A percentile compares a stretch with the other conserved stretches of the same genome.
Conservation (phyloP, 2,329 filamentous ascomycete genomes). For the Fusarium agapanthi region DNA sequence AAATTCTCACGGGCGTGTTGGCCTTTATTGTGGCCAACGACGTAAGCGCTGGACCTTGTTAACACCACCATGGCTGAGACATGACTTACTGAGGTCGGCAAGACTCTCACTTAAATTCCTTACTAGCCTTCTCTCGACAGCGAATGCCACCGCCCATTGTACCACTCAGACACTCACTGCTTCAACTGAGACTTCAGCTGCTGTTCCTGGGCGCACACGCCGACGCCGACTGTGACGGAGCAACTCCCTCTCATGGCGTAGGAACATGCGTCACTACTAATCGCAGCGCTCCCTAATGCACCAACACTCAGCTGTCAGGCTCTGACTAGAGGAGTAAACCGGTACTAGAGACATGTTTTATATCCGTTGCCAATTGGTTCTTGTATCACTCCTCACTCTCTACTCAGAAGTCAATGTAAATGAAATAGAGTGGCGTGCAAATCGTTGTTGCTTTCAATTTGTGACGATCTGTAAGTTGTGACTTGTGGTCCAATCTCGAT, state of each 20-base stretch:
- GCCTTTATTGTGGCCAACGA: background rate
- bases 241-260: background rate
- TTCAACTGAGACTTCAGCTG: background rate
- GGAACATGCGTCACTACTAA: no score
- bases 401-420: background rate
- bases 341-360: background rate
- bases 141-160: background rate
- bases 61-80: background rate
- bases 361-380: background rate
- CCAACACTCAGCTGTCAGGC: background rate
- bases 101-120: background rate
- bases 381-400: background rate
- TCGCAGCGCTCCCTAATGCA: background rate
- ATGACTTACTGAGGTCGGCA: background rate
- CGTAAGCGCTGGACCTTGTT: background rate
- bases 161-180: background rate
- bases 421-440: fast-evolving
- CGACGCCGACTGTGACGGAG: no score
- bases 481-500: background rate
- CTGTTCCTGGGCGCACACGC: background rate
- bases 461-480: background rate
- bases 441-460: no score
- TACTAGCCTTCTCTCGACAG: background rate
- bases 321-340: background rate
- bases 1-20: no score